A percentile compares a stretch with the other conserved stretches of the same genome.
Evolutionary conservation across 345 rosid genomes (phyloP).

Genomic region (Arabidopsis arenosa): DNA sequence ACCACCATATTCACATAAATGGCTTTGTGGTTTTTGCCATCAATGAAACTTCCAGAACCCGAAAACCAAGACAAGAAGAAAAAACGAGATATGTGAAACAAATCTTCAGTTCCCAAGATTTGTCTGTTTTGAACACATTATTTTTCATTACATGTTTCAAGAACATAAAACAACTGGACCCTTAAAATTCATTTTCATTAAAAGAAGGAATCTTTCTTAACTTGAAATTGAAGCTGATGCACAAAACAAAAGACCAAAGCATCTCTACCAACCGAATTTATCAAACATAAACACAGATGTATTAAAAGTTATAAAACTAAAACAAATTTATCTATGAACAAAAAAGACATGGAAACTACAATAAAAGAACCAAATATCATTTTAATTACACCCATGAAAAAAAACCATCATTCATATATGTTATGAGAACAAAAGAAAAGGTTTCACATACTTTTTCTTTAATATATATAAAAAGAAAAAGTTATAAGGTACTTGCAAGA

Average conservation of each 20-base stretch:
- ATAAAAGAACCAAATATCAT: not conserved
- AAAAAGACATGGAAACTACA: slow-evolving; percentile 18
- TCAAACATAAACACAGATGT: not conserved
- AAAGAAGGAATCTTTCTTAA: not conserved
- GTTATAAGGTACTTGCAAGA: not conserved
- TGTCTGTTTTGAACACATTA: slow-evolving; percentile 30
- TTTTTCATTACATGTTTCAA: slow-evolving; percentile 41
- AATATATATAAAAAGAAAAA: not conserved
- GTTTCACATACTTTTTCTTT: not conserved
- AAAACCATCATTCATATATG: slow-evolving; percentile 4
- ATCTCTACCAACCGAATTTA: slow-evolving; percentile 1
- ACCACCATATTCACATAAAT: slow-evolving; percentile 44
- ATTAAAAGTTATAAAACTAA: not conserved
- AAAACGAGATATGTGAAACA: slow-evolving; percentile 29
- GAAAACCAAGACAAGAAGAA: slow-evolving; percentile 39
- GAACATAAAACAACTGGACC: slow-evolving; percentile 36
- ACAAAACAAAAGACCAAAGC: slow-evolving; percentile 25
- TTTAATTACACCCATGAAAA: slow-evolving; percentile 3
- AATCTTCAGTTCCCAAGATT: slow-evolving; percentile 46
- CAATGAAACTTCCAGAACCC: slow-evolving; percentile 41
- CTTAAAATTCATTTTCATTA: slow-evolving; percentile 9
- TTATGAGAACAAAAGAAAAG: slow-evolving; percentile 4
- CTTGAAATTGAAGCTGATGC: slow-evolving; percentile 11
- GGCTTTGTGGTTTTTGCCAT: slow-evolving; percentile 48
- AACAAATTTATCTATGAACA: not conserved